These are phyloP conservation scores for Hippophae tibetana DNA, from an alignment of 306 rosid genomes.

Conservation along the genomic window DNA sequence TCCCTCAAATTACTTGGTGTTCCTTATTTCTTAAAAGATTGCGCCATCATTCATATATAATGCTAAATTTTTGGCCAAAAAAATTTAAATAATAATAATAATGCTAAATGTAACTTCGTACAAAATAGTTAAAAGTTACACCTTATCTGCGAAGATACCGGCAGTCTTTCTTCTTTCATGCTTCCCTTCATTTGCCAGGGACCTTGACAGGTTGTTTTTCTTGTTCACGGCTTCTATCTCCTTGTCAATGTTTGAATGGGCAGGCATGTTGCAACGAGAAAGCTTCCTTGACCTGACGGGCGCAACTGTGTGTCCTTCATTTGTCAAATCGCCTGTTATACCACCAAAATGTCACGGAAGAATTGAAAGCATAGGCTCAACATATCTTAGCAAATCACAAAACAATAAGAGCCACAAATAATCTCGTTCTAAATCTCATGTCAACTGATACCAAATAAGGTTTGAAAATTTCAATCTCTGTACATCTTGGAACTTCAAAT, in stretches of 20 bases:
- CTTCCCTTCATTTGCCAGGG: slow-evolving; percentile 39
- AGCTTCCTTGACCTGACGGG: slow-evolving; percentile 44
- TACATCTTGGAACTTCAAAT: too few relatives aligned
- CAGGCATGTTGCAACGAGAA: slow-evolving; percentile 72
- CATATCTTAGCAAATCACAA: background rate
- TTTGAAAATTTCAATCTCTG: too few relatives aligned
- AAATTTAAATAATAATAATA: too few relatives aligned
- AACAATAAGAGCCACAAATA: too few relatives aligned
- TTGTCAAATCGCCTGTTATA: slow-evolving; percentile 28
- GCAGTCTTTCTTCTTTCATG: slow-evolving; percentile 40
- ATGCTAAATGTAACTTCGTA: background rate
- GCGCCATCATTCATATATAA: background rate
- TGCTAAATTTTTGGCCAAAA: background rate
- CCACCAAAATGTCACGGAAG: slow-evolving; percentile 10
- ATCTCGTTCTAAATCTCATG: too few relatives aligned
- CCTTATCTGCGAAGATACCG: slow-evolving; percentile 42
- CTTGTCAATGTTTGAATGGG: slow-evolving; percentile 28
- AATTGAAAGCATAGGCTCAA: slow-evolving; percentile 3
- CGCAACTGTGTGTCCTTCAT: slow-evolving; percentile 34
- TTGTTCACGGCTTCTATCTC: slow-evolving; percentile 27
- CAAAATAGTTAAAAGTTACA: slow-evolving; percentile 21
- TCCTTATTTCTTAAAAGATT: background rate
- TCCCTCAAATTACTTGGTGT: background rate
- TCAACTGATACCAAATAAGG: too few relatives aligned
- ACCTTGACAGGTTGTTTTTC: slow-evolving; percentile 31